Percentiles rank a stretch among this genome's conserved stretches.
phyloP scores from a whole-genome alignment of 352 stramenopile species.

The Globisporangium radiosum region DNA sequence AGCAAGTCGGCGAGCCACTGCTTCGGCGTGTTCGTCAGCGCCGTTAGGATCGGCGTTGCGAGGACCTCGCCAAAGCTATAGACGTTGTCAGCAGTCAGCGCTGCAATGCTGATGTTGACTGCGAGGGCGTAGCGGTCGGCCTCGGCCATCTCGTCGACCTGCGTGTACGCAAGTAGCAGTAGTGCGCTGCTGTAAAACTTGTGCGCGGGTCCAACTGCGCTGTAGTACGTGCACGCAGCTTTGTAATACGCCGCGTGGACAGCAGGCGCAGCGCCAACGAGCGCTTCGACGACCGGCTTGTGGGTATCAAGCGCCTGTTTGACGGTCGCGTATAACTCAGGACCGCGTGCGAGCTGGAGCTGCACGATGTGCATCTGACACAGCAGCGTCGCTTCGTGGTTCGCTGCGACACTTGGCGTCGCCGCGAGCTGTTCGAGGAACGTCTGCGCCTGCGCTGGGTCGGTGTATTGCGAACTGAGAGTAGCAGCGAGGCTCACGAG shows the following conservation, averaged over 20 bases:
- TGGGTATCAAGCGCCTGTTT: constrained; percentile 69
- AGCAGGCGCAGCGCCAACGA: constrained; percentile 83
- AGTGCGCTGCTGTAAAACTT: constrained; percentile 96
- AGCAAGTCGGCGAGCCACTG: constrained; percentile 94
- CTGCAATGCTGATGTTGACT: constrained; percentile 93
- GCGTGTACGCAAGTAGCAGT: constrained; percentile 95
- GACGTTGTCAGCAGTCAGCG: constrained; percentile 94
- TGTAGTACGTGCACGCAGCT: constrained; percentile 91
- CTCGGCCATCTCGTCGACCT: constrained; percentile 83
- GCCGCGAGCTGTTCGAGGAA: constrained; percentile 63
- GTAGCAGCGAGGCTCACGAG: constrained; percentile 90
- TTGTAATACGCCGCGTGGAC: constrained; percentile 93
- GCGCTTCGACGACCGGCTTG: constrained; percentile 67
- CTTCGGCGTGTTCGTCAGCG: constrained; percentile 87
- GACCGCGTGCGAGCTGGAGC: constrained; percentile 60
- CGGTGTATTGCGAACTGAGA: constrained; percentile 73
- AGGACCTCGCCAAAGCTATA: constrained; percentile 99
- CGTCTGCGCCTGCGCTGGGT: constrained; percentile 55
- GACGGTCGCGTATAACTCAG: constrained; percentile 46
- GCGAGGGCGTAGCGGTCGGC: constrained; percentile 85
- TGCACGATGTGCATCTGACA: constrained; percentile 74
- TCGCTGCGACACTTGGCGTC: constrained; percentile 55
- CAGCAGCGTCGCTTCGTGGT: constrained; percentile 59
- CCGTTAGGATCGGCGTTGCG: constrained; percentile 90
- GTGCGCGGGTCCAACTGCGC: constrained; percentile 86